Evolutionary conservation across 352 stramenopile genomes (phyloP).

Genomic region (Plasmopara muralis): DNA sequence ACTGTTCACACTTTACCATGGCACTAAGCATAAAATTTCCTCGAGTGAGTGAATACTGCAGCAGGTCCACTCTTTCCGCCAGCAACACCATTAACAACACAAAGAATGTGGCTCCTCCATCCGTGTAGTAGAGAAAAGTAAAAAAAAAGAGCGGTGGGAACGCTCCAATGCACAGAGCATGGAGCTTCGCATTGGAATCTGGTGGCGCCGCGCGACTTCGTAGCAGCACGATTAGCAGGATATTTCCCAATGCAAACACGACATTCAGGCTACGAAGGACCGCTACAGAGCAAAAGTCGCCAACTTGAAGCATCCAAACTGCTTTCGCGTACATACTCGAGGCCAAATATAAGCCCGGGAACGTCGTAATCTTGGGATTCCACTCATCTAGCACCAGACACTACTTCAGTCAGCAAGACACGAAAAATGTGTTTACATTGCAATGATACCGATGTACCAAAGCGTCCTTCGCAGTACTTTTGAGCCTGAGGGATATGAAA

Average conservation of each 20-base stretch:
- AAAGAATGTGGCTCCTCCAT: conserved; percentile 81
- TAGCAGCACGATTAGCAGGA: conserved; percentile 43
- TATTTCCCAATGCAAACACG: conserved; percentile 62
- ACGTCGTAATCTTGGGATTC: conserved; percentile 91
- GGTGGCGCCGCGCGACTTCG: conserved; percentile 31
- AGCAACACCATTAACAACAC: conserved; percentile 80
- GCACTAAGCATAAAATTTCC: conserved; percentile 54
- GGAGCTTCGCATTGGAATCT: conserved; percentile 43
- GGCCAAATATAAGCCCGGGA: conserved; percentile 81
- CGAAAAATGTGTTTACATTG: neutral
- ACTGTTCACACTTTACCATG: conserved; percentile 26
- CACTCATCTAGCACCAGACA: conserved; percentile 47
- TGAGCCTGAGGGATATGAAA: conserved; percentile 79
- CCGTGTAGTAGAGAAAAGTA: conserved; percentile 87
- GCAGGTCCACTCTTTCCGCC: conserved; percentile 44
- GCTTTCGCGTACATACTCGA: conserved; percentile 37
- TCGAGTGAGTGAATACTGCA: conserved; percentile 24
- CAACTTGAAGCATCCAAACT: conserved; percentile 6
- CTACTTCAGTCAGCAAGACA: neutral
- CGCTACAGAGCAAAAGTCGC: conserved; percentile 45
- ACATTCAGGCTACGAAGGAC: conserved; percentile 77
- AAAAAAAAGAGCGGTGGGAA: conserved; percentile 88
- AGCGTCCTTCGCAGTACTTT: conserved; percentile 70
- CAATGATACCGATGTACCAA: conserved; percentile 26
- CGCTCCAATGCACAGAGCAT: conserved; percentile 58